These are phyloP conservation scores for Cercospora canescens DNA, from an alignment of 2,329 filamentous ascomycete species.

Conservation along the genomic window DNA sequence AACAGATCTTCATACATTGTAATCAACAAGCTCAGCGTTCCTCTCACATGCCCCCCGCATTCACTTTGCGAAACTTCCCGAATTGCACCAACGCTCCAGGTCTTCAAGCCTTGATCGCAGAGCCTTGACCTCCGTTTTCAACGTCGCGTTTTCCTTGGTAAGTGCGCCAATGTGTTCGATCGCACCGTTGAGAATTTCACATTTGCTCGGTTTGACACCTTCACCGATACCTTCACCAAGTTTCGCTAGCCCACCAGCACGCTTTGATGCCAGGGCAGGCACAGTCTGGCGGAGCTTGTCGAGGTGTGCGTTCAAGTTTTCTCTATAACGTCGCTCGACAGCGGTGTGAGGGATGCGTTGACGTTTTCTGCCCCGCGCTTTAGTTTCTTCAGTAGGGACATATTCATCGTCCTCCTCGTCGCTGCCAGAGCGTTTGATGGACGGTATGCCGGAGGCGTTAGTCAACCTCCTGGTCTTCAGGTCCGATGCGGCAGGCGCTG, in stretches of 20 bases:
- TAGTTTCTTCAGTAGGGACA: slow-evolving; percentile 23
- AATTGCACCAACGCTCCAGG: slow-evolving; percentile 29
- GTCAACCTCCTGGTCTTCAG: slow-evolving; percentile 17
- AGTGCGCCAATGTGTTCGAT: slow-evolving; percentile 36
- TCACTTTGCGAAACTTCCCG: slow-evolving; percentile 17
- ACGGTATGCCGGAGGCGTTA: slow-evolving; percentile 16
- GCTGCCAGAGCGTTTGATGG: slow-evolving; percentile 28
- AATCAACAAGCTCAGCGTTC: background rate
- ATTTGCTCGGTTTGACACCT: slow-evolving; percentile 39
- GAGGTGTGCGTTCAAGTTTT: slow-evolving; percentile 39
- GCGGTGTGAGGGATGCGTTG: slow-evolving; percentile 40
- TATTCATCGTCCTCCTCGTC: slow-evolving; percentile 36
- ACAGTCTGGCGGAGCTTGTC: slow-evolving; percentile 36
- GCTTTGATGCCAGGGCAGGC: slow-evolving; percentile 31
- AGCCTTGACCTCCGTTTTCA: slow-evolving; percentile 31
- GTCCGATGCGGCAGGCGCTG: slow-evolving; percentile 27
- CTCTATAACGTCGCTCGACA: slow-evolving; percentile 38
- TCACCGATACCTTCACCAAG: slow-evolving; percentile 23
- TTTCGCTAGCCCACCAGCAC: slow-evolving; percentile 19
- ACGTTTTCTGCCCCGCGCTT: slow-evolving; percentile 32
- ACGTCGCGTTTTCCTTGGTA: slow-evolving; percentile 29
- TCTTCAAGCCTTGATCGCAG: slow-evolving; percentile 32
- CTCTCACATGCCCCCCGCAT: background rate
- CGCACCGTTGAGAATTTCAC: slow-evolving; percentile 37
- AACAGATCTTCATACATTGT: background rate